phyloP scores from a whole-genome alignment of 768 basidiomycete genomes.

The Mycena galericulata region DNA sequence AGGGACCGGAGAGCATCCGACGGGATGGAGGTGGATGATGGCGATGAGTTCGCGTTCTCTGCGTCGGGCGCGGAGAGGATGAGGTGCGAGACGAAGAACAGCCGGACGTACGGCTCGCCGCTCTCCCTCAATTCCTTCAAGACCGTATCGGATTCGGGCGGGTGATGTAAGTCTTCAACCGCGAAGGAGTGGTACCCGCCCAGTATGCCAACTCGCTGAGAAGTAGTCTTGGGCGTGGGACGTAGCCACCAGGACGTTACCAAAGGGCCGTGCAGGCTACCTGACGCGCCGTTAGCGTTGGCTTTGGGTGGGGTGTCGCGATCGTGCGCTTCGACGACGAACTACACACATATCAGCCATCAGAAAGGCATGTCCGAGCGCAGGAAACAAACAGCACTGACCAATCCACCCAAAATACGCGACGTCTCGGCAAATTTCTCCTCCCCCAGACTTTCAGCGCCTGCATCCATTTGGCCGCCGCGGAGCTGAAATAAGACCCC shows the following conservation, averaged over 20 bases:
- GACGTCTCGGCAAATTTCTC: background rate
- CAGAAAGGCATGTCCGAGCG: background rate
- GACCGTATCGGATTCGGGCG: background rate
- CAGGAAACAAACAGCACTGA: background rate
- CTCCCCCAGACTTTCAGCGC: background rate
- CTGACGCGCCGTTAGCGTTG: background rate
- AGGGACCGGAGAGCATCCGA: background rate
- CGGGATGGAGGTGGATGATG: too few species aligned
- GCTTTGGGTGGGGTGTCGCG: too few species aligned
- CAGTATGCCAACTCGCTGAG: background rate
- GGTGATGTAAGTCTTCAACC: conserved; percentile 1
- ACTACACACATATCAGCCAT: background rate
- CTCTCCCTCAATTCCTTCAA: background rate
- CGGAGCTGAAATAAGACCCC: conserved; percentile 5
- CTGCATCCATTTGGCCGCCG: too few species aligned
- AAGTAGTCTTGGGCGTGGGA: background rate
- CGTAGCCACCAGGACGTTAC: conserved; percentile 22
- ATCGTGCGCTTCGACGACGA: conserved; percentile 23
- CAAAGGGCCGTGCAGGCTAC: background rate
- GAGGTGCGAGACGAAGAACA: conserved; percentile 17
- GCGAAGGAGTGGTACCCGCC: conserved; percentile 28
- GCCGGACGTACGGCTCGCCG: background rate
- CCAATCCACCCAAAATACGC: conserved; percentile 7
- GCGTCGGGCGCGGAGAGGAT: background rate
- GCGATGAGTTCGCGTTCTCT: background rate